A percentile compares a stretch with the other conserved stretches of the same genome.
These are phyloP conservation scores for Nakazawaea anatomiae DNA, from an alignment of 805 yeast genomes.

Conservation along the genomic window DNA sequence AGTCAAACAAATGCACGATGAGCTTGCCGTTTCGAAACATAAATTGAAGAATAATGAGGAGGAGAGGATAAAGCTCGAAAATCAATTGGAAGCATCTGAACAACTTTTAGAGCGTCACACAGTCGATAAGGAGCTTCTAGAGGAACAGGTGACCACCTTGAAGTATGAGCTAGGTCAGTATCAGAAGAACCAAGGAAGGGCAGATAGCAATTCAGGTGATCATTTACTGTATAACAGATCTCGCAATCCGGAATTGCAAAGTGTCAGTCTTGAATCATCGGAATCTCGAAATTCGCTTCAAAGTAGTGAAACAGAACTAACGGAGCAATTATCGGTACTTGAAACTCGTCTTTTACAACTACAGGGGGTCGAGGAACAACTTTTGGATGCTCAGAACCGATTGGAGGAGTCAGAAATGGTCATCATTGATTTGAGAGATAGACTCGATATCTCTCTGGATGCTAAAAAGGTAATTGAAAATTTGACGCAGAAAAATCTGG, in stretches of 20 bases:
- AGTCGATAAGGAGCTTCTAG: constrained; percentile 40
- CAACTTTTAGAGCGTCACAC: constrained; percentile 26
- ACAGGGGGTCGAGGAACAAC: neutral
- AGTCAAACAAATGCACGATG: constrained; percentile 26
- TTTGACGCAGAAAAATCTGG: constrained; percentile 28
- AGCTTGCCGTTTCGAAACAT: constrained; percentile 21
- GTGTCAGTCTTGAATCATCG: too few species aligned
- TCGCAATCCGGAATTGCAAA: too few species aligned
- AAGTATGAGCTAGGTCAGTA: constrained; percentile 16
- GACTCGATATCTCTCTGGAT: constrained; percentile 21
- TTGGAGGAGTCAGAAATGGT: constrained; percentile 25
- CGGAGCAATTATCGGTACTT: neutral
- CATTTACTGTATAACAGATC: too few species aligned
- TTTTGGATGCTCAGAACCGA: neutral
- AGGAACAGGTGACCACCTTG: constrained; percentile 27
- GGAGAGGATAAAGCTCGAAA: constrained; percentile 24
- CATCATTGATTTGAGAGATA: constrained; percentile 28
- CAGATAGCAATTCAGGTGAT: too few species aligned
- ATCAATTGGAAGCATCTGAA: constrained; percentile 13
- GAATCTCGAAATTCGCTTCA: neutral
- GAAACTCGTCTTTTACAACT: neutral
- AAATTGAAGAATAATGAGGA: constrained; percentile 20
- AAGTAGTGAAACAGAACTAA: neutral
- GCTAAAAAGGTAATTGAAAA: constrained; percentile 27
- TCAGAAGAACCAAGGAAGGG: neutral